Conservation (phyloP, 306 rosid genomes). For the Quercus dentata region DNA sequence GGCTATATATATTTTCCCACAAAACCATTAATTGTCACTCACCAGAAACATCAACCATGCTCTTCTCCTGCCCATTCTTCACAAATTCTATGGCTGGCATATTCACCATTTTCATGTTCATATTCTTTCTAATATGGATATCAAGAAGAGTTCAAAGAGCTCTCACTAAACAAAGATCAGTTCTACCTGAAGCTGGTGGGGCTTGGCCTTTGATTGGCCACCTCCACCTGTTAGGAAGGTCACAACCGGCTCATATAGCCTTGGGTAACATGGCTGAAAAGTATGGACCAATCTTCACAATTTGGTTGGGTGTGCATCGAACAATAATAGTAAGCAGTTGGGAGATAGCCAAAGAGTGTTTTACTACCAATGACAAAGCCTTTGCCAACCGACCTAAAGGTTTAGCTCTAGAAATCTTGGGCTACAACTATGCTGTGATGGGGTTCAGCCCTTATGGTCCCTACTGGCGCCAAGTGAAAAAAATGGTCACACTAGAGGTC, state of each 20-base stretch:
- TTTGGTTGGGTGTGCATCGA: constrained; percentile 30
- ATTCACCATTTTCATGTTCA: background rate
- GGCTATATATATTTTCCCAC: too few relatives aligned
- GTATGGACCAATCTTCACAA: constrained; percentile 41
- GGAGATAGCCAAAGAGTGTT: constrained; percentile 51
- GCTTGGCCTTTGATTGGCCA: too few relatives aligned
- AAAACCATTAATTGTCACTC: too few relatives aligned
- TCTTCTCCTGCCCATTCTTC: background rate
- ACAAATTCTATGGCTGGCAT: background rate
- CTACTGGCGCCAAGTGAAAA: constrained; percentile 44
- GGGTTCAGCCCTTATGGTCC: constrained; percentile 39
- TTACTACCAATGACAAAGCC: constrained; percentile 34
- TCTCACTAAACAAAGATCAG: background rate
- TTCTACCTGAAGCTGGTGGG: too few relatives aligned
- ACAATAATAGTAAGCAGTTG: constrained; percentile 38
- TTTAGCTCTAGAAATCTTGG: constrained; percentile 21
- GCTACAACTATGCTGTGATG: constrained; percentile 39
- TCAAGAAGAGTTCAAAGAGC: background rate
- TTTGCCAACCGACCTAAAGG: constrained; percentile 41
- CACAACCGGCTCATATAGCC: constrained; percentile 10
- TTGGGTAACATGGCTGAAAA: constrained; percentile 33
- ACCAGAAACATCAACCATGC: too few relatives aligned
- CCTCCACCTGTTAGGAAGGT: too few relatives aligned
- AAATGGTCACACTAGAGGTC: constrained; percentile 29
- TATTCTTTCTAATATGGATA: constrained; percentile 16